Percentiles rank a stretch among this genome's conserved stretches.
Conservation (phyloP, 2,329 filamentous ascomycete genomes). For the Aspergillus unguis region DNA sequence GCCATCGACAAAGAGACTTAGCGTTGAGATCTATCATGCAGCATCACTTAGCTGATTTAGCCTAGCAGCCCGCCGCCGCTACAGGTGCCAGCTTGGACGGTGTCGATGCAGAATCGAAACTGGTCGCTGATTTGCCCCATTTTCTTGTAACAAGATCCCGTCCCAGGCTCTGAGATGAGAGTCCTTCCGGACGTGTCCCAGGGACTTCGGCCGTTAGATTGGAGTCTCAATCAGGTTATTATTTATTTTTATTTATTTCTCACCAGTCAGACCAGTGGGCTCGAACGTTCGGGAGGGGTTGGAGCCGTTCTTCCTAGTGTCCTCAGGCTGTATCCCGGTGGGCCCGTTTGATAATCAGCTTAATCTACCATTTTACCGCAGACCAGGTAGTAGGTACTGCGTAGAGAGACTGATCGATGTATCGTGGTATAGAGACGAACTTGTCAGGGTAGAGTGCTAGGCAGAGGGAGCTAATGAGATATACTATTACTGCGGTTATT, state of each 20-base stretch:
- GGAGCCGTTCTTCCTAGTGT: constrained; percentile 19
- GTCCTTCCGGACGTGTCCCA: not conserved
- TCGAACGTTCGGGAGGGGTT: constrained; percentile 21
- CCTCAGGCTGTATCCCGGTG: constrained; percentile 13
- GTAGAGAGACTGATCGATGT: not conserved
- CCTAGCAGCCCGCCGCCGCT: constrained; percentile 2
- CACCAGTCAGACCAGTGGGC: constrained; percentile 7
- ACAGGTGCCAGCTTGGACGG: not conserved
- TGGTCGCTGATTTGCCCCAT: constrained; percentile 9
- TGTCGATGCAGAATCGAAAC: constrained; percentile 6
- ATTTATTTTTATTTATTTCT: too few relatives aligned
- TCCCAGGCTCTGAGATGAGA: not conserved
- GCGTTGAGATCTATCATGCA: constrained; percentile 12
- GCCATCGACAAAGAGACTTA: not conserved
- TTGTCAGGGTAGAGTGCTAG: too few relatives aligned
- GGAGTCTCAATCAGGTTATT: too few relatives aligned
- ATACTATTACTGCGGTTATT: not conserved
- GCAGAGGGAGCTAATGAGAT: not conserved
- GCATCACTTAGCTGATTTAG: not conserved
- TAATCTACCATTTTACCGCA: constrained; percentile 4
- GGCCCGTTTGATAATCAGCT: constrained; percentile 19
- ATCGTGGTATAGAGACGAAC: too few relatives aligned
- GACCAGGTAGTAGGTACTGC: not conserved
- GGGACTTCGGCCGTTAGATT: constrained; percentile 2
- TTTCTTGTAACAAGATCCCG: constrained; percentile 9